Percentiles rank a stretch among this genome's conserved stretches.
These are phyloP conservation scores for Acmispon strigosus DNA, from an alignment of 306 rosid genomes.

Conservation along the genomic window DNA sequence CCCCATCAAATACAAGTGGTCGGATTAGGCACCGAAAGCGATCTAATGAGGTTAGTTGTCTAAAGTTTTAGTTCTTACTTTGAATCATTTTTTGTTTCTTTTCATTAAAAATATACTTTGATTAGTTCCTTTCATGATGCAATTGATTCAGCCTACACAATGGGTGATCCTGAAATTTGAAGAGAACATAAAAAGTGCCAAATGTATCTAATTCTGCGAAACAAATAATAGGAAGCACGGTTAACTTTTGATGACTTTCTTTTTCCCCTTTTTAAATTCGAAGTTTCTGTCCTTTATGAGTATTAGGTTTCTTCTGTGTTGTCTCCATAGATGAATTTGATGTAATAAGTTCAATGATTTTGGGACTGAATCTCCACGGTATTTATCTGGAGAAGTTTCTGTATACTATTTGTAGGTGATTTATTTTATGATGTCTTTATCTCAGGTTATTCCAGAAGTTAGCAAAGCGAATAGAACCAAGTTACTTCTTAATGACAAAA, in stretches of 20 bases:
- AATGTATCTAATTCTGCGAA: constrained; percentile 1
- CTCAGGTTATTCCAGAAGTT: constrained; percentile 59
- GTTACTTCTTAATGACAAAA: constrained; percentile 75
- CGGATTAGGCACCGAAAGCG: constrained; percentile 72
- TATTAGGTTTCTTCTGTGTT: neutral
- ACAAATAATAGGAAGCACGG: neutral
- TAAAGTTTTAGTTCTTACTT: neutral
- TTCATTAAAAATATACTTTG: neutral
- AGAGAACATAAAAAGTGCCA: neutral
- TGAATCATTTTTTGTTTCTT: neutral
- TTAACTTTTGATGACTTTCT: neutral
- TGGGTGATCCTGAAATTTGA: constrained; percentile 20
- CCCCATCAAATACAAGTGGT: constrained; percentile 27
- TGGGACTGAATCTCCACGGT: neutral
- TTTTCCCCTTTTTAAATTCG: neutral
- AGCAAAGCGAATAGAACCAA: constrained; percentile 55
- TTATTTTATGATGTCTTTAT: constrained; percentile 14
- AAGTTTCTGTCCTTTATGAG: neutral
- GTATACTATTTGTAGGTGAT: constrained; percentile 6
- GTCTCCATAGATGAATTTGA: neutral
- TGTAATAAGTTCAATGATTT: neutral
- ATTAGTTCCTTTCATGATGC: neutral
- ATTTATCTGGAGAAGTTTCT: neutral
- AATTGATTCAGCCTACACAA: constrained; percentile 2
- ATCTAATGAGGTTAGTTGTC: constrained; percentile 60